Conservation (phyloP, 306 rosid genomes). For the Cucumis cinereus region DNA sequence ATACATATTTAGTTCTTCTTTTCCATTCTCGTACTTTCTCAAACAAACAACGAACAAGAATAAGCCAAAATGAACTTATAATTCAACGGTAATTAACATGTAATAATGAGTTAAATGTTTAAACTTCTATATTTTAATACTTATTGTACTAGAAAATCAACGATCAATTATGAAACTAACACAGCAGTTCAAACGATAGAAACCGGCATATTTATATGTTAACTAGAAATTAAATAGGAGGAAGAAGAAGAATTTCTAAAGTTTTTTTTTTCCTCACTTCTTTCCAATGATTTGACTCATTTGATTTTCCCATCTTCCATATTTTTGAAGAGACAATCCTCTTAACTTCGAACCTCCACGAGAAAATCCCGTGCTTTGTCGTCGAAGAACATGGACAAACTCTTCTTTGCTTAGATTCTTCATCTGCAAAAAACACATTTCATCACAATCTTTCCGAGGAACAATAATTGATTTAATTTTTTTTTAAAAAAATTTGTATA, state of each 20-base stretch:
- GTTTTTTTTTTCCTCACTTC: slow-evolving; percentile 18
- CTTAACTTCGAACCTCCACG: slow-evolving; percentile 26
- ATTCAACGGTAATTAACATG: too few species aligned
- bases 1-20: neutral
- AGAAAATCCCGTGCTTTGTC: slow-evolving; percentile 34
- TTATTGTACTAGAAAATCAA: too few species aligned
- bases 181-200: too few species aligned
- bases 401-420: slow-evolving; percentile 29
- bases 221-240: too few species aligned
- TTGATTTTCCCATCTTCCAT: slow-evolving; percentile 24
- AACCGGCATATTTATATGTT: too few species aligned
- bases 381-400: slow-evolving; percentile 32
- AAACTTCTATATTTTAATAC: too few species aligned
- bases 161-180: too few species aligned
- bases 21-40: neutral
- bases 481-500: too few species aligned
- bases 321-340: slow-evolving; percentile 24
- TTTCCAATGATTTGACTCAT: slow-evolving; percentile 19
- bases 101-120: too few species aligned
- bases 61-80: too few species aligned
- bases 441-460: neutral
- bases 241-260: too few species aligned
- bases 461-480: too few species aligned
- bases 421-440: slow-evolving; percentile 1
- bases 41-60: neutral